Conservation (phyloP, 805 yeast species). For the Teunomyces cretensis region DNA sequence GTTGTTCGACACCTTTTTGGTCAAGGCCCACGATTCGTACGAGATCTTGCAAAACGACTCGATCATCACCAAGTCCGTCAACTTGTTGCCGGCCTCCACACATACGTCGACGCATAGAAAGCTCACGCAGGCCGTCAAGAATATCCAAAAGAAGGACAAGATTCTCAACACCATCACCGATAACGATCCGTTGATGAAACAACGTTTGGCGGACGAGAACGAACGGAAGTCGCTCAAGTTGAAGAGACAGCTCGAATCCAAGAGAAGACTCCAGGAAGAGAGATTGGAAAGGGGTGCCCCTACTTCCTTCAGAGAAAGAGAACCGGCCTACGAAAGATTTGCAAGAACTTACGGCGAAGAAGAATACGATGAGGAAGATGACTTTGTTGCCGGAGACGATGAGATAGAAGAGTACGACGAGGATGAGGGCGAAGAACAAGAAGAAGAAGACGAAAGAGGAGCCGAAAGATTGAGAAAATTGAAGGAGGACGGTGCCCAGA, state of each 20-base stretch:
- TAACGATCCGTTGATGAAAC: conserved; percentile 69
- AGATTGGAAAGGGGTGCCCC: conserved; percentile 49
- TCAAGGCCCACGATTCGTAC: conserved; percentile 66
- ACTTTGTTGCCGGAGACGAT: conserved; percentile 44
- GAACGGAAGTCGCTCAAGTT: conserved; percentile 57
- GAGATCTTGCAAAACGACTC: conserved; percentile 71
- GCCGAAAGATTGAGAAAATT: conserved; percentile 58
- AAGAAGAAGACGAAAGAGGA: conserved; percentile 51
- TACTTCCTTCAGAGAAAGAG: conserved; percentile 19
- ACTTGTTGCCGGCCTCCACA: conserved; percentile 89
- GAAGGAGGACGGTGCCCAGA: conserved; percentile 56
- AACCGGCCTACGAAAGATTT: conserved; percentile 39
- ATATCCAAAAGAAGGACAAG: conserved; percentile 46
- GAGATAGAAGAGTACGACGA: conserved; percentile 39
- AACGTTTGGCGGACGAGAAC: conserved; percentile 64
- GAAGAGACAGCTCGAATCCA: conserved; percentile 65
- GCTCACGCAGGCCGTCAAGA: conserved; percentile 68
- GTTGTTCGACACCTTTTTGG: conserved; percentile 68
- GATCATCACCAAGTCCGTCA: conserved; percentile 61
- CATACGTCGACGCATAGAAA: conserved; percentile 77
- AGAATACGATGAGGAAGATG: conserved; percentile 41
- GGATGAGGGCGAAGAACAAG: conserved; percentile 46
- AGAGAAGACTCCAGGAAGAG: conserved; percentile 59
- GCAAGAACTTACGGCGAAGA: conserved; percentile 36
- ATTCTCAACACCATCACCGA: conserved; percentile 55